Evolutionary conservation across 345 rosid species (phyloP), one percentile per base, ranked within the genome.

Genomic region (Pistacia integerrima): DNA sequence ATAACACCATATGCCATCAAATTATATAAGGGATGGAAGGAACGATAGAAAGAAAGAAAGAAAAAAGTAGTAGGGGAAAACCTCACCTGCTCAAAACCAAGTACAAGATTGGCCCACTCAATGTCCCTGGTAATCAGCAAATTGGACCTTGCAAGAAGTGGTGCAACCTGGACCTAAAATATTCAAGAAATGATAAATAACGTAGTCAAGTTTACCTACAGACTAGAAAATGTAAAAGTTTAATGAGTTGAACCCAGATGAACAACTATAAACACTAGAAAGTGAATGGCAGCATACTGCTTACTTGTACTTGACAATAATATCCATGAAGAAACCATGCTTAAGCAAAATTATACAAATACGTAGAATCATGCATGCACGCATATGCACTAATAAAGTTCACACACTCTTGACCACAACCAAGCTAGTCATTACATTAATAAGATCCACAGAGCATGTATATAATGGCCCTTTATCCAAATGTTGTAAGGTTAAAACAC

Each of bases 51-150:
- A 18, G 77, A 14, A 4, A n/a, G 17, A n/a, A 41, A 52, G 1
- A 16, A 11, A 44, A 52, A 33, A 54, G 7, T 65, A 54, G 44
- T 44, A 59, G 20, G 70, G 18, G 36, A 18, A 38, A 54, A 59
- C 59, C 13, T 66, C 79, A 94, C 99, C 97, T 93, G 99, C 84
- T 95, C 98, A 83, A 93, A 88, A 79, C 98, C 99, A 74, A 95
- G 86, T n/a, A 92, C 90, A 67, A 95, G 92, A 84, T 95, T 95
- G 55, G 96, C 98, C 99, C 99, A 93, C 78, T 95, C 98, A 75
- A 95, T 90, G 83, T 95, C 97, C 83, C 99, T 90, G n/a, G 99
- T 92, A 79, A 95, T 87, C 64, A 95, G 83, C 89, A 93, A 82
- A 88, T 93, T 93, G 79, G 98, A 93, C 81, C 99, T 85, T 61